These are phyloP conservation scores for Tricholoma flavovirens DNA, from an alignment of 768 basidiomycete genomes.

Conservation along the genomic window DNA sequence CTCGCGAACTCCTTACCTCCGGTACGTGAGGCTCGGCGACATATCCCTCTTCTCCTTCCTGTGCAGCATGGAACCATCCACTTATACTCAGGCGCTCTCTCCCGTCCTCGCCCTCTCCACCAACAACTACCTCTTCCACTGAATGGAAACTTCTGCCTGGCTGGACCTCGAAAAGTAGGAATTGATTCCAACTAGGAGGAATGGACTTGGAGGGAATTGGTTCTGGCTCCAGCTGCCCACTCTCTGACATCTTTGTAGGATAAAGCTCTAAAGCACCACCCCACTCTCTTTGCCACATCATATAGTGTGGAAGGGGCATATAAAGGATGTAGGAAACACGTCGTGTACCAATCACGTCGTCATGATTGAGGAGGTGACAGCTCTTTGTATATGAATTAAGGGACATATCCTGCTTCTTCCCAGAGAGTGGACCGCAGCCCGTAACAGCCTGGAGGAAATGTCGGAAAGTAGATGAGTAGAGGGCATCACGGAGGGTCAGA, in stretches of 20 bases:
- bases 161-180: constrained; percentile 87
- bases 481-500: constrained; percentile 78
- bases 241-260: constrained; percentile 56
- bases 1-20: constrained; percentile 72
- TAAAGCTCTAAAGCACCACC: constrained; percentile 95
- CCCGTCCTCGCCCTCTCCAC: constrained; percentile 59
- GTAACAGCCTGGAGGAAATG: constrained; percentile 80
- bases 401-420: constrained; percentile 91
- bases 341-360: constrained; percentile 95
- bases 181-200: constrained; percentile 85
- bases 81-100: constrained; percentile 80
- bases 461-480: constrained; percentile 84
- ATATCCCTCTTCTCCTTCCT: constrained; percentile 89
- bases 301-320: constrained; percentile 73
- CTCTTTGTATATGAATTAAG: constrained; percentile 88
- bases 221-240: constrained; percentile 66
- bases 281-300: constrained; percentile 83
- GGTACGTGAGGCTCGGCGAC: constrained; percentile 39
- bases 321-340: constrained; percentile 96
- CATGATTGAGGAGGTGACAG: constrained; percentile 94
- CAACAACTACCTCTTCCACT: constrained; percentile 93
- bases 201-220: constrained; percentile 58
- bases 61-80: constrained; percentile 95
- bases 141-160: constrained; percentile 95
- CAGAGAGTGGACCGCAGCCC: constrained; percentile 87